Percentiles rank a stretch among this genome's conserved stretches.
These are phyloP conservation scores for Epichloe aotearoae DNA, from an alignment of 2,329 filamentous ascomycete species.

Conservation along the genomic window DNA sequence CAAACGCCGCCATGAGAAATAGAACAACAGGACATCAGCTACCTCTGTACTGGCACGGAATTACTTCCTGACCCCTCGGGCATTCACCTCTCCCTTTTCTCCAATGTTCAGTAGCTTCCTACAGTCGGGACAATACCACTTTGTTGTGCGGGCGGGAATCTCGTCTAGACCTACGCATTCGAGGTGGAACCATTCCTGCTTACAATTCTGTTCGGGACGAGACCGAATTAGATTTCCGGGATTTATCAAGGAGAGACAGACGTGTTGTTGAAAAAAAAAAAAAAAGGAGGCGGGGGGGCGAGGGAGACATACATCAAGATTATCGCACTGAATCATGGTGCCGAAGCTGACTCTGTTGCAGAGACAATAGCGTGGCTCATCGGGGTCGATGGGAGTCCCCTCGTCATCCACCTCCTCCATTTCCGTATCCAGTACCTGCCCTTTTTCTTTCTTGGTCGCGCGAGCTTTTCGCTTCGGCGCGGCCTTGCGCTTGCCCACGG, in stretches of 20 bases:
- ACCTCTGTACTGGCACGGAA: too few relatives aligned
- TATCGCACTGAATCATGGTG: slow-evolving; percentile 74
- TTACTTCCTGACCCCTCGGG: slow-evolving; percentile 38
- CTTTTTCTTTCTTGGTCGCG: slow-evolving; percentile 34
- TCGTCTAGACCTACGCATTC: slow-evolving; percentile 58
- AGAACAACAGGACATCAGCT: not conserved
- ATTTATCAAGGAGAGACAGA: too few relatives aligned
- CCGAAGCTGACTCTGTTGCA: slow-evolving; percentile 73
- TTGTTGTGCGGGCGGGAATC: slow-evolving; percentile 57
- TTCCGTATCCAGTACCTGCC: slow-evolving; percentile 27
- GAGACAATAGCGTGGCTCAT: slow-evolving; percentile 64
- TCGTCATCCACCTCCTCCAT: slow-evolving; percentile 53
- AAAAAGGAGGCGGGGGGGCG: not conserved
- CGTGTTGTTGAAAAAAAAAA: not conserved
- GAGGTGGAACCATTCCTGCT: slow-evolving; percentile 76
- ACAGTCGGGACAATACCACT: slow-evolving; percentile 79
- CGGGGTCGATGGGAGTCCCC: slow-evolving; percentile 56
- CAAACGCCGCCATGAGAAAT: too few relatives aligned
- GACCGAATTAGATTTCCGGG: too few relatives aligned
- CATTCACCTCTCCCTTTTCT: slow-evolving; percentile 48
- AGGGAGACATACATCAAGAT: slow-evolving; percentile 50
- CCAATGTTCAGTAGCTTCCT: slow-evolving; percentile 48
- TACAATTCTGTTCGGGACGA: slow-evolving; percentile 40
- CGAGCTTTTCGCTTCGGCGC: slow-evolving; percentile 53
- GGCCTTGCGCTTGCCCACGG: slow-evolving; percentile 58